Conservation (phyloP, 2,329 filamentous ascomycete genomes). For the Fusarium pseudocircinatum region DNA sequence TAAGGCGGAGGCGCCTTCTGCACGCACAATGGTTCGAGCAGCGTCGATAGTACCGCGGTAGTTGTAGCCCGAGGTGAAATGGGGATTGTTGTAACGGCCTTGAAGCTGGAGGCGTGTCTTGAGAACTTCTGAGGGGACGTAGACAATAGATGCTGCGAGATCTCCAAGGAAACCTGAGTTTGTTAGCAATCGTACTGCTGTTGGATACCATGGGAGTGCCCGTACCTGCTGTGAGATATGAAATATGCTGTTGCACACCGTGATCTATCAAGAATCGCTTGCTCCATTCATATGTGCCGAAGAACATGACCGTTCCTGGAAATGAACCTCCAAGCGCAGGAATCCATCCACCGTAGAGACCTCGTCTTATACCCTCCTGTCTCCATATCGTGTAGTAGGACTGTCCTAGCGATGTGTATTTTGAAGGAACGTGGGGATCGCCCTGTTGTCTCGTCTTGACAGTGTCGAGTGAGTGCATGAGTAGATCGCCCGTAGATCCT, state of each 20-base stretch:
- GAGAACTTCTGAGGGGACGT: constrained; percentile 96
- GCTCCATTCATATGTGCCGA: constrained; percentile 95
- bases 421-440: constrained; percentile 90
- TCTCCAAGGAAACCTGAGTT: constrained; percentile 86
- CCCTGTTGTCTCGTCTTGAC: constrained; percentile 98
- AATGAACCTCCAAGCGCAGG: constrained; percentile 94
- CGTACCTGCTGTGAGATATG: constrained; percentile 85
- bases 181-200: not conserved
- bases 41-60: constrained; percentile 89
- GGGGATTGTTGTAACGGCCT: constrained; percentile 93
- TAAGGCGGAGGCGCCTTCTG: constrained; percentile 84
- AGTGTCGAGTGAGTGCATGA: constrained; percentile 99
- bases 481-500: constrained; percentile 91
- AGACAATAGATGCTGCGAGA: constrained; percentile 88
- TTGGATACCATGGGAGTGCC: constrained; percentile 13
- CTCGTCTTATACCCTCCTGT: constrained; percentile 87
- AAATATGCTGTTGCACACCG: constrained; percentile 82
- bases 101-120: constrained; percentile 98
- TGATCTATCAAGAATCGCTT: constrained; percentile 88
- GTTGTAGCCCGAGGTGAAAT: constrained; percentile 94
- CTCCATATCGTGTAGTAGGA: constrained; percentile 94
- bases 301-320: constrained; percentile 92
- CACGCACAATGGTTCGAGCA: constrained; percentile 81
- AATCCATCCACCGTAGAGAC: constrained; percentile 91
- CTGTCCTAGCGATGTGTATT: constrained; percentile 88